Percentiles rank a stretch among this genome's conserved stretches.
Conservation (phyloP, 441 rosid genomes). For the Euphorbia celastroides region DNA sequence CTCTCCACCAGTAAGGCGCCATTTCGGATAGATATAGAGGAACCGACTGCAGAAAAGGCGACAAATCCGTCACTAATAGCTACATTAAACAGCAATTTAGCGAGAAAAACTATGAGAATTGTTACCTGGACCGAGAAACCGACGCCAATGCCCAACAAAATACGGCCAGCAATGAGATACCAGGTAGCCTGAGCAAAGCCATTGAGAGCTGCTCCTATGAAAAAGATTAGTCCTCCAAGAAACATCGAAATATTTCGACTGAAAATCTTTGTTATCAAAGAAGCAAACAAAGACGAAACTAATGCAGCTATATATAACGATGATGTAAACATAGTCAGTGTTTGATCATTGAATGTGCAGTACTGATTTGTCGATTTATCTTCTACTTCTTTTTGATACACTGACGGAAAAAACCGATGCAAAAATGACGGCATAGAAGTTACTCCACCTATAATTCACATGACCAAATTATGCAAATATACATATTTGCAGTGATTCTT, state of each 20-base stretch:
- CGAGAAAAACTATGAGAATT: not conserved
- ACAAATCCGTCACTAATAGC: not conserved
- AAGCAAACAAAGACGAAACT: constrained; percentile 60
- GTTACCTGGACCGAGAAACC: constrained; percentile 73
- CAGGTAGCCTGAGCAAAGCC: constrained; percentile 45
- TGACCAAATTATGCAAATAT: not conserved
- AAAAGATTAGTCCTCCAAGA: constrained; percentile 61
- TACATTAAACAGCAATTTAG: not conserved
- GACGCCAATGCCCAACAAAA: constrained; percentile 61
- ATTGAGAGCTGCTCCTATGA: constrained; percentile 55
- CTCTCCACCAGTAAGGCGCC: constrained; percentile 65
- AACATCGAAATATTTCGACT: constrained; percentile 58
- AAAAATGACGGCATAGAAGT: constrained; percentile 86
- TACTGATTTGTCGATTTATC: constrained; percentile 59
- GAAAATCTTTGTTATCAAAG: constrained; percentile 42
- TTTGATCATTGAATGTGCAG: constrained; percentile 62
- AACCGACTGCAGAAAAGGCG: constrained; percentile 41
- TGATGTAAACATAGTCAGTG: constrained; percentile 66
- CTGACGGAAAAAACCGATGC: constrained; percentile 59
- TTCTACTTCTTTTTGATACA: constrained; percentile 47
- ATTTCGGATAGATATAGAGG: constrained; percentile 74
- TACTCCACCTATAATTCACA: constrained; percentile 46
- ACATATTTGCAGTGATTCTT: too few species aligned
- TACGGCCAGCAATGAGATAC: constrained; percentile 64
- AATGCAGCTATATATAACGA: constrained; percentile 79